phyloP scores from a whole-genome alignment of 805 yeast genomes.

The Dipodascus geniculatus region DNA sequence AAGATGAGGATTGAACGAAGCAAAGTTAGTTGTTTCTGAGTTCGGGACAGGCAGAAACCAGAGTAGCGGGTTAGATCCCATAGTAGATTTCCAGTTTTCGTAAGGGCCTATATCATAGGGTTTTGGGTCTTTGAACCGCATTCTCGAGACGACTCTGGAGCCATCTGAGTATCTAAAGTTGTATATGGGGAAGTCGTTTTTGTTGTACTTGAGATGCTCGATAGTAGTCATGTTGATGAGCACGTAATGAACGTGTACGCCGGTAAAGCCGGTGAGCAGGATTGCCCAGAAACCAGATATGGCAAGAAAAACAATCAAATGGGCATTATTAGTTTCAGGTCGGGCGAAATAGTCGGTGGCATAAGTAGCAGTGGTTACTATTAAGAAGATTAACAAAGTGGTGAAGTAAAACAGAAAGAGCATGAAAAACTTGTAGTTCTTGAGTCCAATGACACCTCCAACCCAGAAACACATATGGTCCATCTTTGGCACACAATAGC shows the following conservation, averaged over 20 bases:
- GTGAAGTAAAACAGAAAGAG: slow-evolving; percentile 34
- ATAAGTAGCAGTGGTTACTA: slow-evolving; percentile 28
- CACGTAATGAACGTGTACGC: background rate
- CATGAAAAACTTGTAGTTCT: slow-evolving; percentile 50
- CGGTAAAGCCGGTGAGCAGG: background rate
- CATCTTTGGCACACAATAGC: slow-evolving; percentile 54
- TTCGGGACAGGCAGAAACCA: slow-evolving; percentile 1
- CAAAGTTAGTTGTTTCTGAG: background rate
- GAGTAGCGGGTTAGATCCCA: background rate
- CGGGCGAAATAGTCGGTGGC: slow-evolving; percentile 7
- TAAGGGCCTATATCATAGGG: background rate
- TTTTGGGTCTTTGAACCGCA: background rate
- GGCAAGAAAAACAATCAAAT: background rate
- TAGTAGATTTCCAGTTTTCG: background rate
- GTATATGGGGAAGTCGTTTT: background rate
- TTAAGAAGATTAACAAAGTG: slow-evolving; percentile 28
- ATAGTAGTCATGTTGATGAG: background rate
- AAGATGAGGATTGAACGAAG: background rate
- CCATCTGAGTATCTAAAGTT: background rate
- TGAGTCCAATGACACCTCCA: slow-evolving; percentile 58
- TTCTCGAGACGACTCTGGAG: background rate
- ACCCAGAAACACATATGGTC: slow-evolving; percentile 82
- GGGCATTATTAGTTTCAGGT: background rate
- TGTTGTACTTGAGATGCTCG: background rate
- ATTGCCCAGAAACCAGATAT: background rate